Evolutionary conservation across 2,329 filamentous ascomycete genomes (phyloP), one percentile per base, ranked within the genome.

Genomic region (Neofusicoccum kwambonambiense): DNA sequence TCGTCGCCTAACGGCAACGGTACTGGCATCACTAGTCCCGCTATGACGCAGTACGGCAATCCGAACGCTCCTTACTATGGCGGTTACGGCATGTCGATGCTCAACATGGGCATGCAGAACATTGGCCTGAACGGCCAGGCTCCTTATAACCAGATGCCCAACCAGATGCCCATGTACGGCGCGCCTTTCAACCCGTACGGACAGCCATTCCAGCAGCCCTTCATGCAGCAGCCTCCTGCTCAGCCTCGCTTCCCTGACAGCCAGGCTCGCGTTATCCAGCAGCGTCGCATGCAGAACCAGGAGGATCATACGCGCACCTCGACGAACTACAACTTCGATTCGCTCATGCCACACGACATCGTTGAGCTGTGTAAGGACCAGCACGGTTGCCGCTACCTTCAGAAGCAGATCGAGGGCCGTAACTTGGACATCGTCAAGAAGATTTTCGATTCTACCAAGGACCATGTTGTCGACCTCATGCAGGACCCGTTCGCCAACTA

Each of bases 401-500:
- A 99, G 81, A 95, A 96, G 83, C 97, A 98, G 82, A 85, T 99
- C 4, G 95, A 99, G 80, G 94, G 96, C 74, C 90, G 90, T 71
- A 89, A 90, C 70, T 86, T 90, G 4, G 90, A 94, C 34, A 87
- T 96, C 72, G 86, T 97, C 60, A 90, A 96, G 77, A 89, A 93
- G 83, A 98, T 99, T 77, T 99, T 96, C 84, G 83, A 89, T 35
- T 95, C 99, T 82, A 97, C 93, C 62, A 92, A 94, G 75, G 86
- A 90, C 74, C 93, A 98, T 77, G 93, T 99, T 71, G 89, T 96
- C 68, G 95, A 99, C 82, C 84, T 99, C 69, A 99, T 99, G 95
- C 22, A 60, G 83, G 94, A 99, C 79, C 94, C 95, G 9, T 99
- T 99, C 78, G 95, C 95, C 77, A 99, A 99, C 83, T 99, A 99